Base-by-base conservation (phyloP, 805 yeast species). In the Spathaspora boniae region DNA sequence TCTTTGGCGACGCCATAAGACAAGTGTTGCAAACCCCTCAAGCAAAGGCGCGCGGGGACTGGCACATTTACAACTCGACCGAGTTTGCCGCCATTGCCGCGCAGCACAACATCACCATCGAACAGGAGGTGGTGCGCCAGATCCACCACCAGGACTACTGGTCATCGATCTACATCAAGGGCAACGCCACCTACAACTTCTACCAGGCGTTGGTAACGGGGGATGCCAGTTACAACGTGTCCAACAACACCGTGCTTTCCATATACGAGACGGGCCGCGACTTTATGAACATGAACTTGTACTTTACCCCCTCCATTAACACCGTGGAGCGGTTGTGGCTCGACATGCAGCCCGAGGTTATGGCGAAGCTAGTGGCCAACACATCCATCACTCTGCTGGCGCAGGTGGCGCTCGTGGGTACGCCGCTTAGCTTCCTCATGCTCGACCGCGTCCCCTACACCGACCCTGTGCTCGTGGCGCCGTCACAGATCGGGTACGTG, bases 401-500 rank as follows among this genome's bases (percentile, higher is more conserved):
- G 11, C 6, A 29, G 9, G 3, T 29, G 2, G 18, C 18, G 22
- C 6, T 38, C 4, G 14, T 38, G 7, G 44, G 66, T 20, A 49
- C 46, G 16, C 68, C 67, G n/a, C 58, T 72, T 11, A 42, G 39
- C 1, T 61, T 75, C 37, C 20, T 42, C 1, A 54, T 45, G 26
- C 28, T 49, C 3, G 87, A 83, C 48, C 55, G 65, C 33, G 61
- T 66, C n/a, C 84, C 85, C 2, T 65, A 61, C 34, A 55, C 56
- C 1, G 62, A 76, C 46, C 62, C 74, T 2, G 77, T 74, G 4
- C 51, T 79, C 9, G 46, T 70, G 29, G 88, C 88, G 0, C 87
- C 89, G 4, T 56, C 78, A 4, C 91, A 83, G 54, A 80, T 84
- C 41, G 93, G 93, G 34, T 68, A 82, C 44, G 80, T 85, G 54